Evolutionary conservation across 2,329 filamentous ascomycete genomes (phyloP), one percentile per base, ranked within the genome.

Genomic region (Colletotrichum orbiculare): DNA sequence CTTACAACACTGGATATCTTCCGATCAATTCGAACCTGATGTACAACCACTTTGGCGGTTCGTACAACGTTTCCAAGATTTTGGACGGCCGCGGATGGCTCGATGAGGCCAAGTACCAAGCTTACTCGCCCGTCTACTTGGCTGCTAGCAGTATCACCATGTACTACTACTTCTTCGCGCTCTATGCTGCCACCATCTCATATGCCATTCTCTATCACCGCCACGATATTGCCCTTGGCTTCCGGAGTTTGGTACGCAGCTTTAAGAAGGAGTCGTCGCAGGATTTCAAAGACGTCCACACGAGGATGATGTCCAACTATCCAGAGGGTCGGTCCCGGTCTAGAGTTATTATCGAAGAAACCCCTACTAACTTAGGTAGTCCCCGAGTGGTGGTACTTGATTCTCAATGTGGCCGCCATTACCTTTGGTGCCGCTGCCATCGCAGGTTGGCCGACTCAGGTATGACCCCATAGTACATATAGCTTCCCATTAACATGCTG

Each of bases 371-470:
- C n/a, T 8, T 1, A 6, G 1, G 7, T 11, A 64, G 79, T 81
- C 0, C 80, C 82, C 0, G 80, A 83, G 50, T 83, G 80, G 81
- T 83, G 80, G 79, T 84, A 83, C 66, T 54, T 78, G 12, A 61
- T 74, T 8, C 69, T 71, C 6, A 72, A 77, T 13, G 59, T 73
- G 34, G 54, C 73, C 7, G 73, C 78, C 5, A 67, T 78, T 34
- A 69, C 71, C 11, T 56, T 78, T n/a, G 78, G 78, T 47, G 73
- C 78, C 43, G 70, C 72, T 1, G 75, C 72, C 8, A 72, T 81
- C 33, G 73, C 73, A 3, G 68, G 70, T n/a, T 82, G 76, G 73
- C 76, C 80, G 2, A 83, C 81, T 1, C 55, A 64, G 60, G 60
- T 64, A 33, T 8, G 17, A 17, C 17, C 17, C 17, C 17, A 3